Base-by-base conservation (phyloP, 768 basidiomycete species). In the Hypsizygus marmoreus region DNA sequence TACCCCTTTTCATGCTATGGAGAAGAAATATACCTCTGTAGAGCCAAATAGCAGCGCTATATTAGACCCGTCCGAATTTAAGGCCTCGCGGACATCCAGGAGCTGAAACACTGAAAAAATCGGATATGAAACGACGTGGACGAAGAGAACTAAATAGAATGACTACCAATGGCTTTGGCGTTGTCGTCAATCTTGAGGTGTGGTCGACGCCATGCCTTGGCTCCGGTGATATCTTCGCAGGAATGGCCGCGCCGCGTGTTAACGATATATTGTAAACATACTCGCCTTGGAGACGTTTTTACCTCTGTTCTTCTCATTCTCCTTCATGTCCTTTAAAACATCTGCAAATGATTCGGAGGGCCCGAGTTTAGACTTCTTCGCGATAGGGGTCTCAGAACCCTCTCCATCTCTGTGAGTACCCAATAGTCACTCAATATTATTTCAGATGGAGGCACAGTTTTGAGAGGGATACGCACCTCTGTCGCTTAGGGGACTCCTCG, bases 41-140 rank as follows among this genome's bases (percentile, higher is more conserved):
- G 60, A 43, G 9, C 65, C 63, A 43, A 66, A 62, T 4, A 66
- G 42, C 3, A 54, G 53, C 29, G 59, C 57, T 42, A 56, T 55
- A 11, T 54, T 56, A 23, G 35, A 24, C 3, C 47, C 53, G 17
- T 34, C 36, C 2, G 43, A 12, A 9, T 14, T 7, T 10, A 22
- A 22, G 25, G 16, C 32, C 23, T 61, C 57, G 16, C 48, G 45
- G 33, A 62, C 57, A 30, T 67, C 64, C 22, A 64, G 34, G 13
- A 55, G 54, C 47, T 67, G 66, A 40, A 67, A 65, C 4, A 54
- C 66, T 67, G n/a, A 25, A 2, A 16, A 20, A 20, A 6, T 0
- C 8, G 10, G 17, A 14, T 4, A 23, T 48, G 4, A 13, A 29
- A 22, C 10, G 24, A n/a, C 7, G n/a, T 14, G 6, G 16, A 20